Evolutionary conservation across 2,329 filamentous ascomycete genomes (phyloP).

Genomic region (Cercospora beticola): DNA sequence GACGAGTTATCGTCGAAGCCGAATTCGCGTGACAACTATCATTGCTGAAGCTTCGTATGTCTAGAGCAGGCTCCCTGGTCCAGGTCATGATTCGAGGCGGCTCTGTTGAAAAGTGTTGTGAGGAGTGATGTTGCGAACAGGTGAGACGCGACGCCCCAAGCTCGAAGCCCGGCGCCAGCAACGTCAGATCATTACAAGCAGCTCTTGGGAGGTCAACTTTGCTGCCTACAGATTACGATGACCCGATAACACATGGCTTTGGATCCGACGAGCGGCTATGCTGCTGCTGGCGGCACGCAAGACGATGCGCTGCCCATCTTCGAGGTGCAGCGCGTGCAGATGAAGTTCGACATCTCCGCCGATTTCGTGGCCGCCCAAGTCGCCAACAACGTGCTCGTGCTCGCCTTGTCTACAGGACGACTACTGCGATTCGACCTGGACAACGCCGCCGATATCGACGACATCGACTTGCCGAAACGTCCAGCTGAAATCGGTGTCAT

Average conservation of each 20-base stretch:
- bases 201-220: not conserved
- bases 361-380: conserved; percentile 97
- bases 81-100: not conserved
- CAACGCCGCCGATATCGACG: conserved; percentile 92
- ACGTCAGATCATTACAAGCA: not conserved
- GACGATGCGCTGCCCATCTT: conserved; percentile 77
- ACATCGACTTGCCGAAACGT: conserved; percentile 95
- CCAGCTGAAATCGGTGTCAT: conserved; percentile 89
- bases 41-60: not conserved
- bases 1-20: not conserved
- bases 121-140: not conserved
- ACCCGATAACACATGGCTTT: conserved; percentile 4
- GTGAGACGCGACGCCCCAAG: not conserved
- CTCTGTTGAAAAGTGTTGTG: not conserved
- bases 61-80: not conserved
- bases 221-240: not conserved
- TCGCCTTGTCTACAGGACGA: conserved; percentile 87
- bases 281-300: conserved; percentile 27
- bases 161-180: not conserved
- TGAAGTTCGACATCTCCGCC: conserved; percentile 90
- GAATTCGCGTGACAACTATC: not conserved
- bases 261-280: conserved; percentile 29
- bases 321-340: conserved; percentile 85
- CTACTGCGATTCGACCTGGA: conserved; percentile 94
- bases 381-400: conserved; percentile 91